Percentiles rank a stretch among this genome's conserved stretches.
phyloP scores from a whole-genome alignment of 768 basidiomycete species.

The Coprinopsis cinerea region DNA sequence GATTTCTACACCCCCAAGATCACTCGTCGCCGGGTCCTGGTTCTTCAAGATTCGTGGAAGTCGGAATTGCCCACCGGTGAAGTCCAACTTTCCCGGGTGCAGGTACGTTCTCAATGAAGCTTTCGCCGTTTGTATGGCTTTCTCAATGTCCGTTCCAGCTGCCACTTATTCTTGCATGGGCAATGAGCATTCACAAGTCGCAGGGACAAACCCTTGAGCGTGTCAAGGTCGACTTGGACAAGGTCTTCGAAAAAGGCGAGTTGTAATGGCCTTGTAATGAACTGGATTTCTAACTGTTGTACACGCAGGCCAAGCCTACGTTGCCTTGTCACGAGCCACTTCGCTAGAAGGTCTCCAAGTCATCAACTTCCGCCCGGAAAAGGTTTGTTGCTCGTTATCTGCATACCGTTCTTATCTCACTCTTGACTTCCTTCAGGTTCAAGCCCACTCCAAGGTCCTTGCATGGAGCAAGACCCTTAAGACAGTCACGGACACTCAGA shows the following conservation, averaged over 20 bases:
- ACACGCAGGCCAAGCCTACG: conserved; percentile 76
- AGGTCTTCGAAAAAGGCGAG: conserved; percentile 88
- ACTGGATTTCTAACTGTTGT: conserved; percentile 3
- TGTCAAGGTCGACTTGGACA: conserved; percentile 89
- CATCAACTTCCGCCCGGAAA: conserved; percentile 66
- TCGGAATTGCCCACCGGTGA: conserved; percentile 85
- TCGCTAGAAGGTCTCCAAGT: conserved; percentile 82
- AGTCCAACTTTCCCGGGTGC: conserved; percentile 68
- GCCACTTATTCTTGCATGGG: conserved; percentile 89
- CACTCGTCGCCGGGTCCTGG: conserved; percentile 44
- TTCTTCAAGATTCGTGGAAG: conserved; percentile 77
- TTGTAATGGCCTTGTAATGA: not conserved
- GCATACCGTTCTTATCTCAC: not conserved
- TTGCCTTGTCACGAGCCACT: conserved; percentile 86
- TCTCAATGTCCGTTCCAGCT: conserved; percentile 40
- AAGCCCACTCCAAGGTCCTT: conserved; percentile 66
- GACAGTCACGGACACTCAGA: conserved; percentile 35
- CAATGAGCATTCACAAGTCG: conserved; percentile 97
- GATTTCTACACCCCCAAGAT: conserved; percentile 66
- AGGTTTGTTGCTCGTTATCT: conserved; percentile 38
- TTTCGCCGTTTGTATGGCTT: conserved; percentile 1
- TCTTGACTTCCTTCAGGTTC: conserved; percentile 38
- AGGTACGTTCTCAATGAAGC: conserved; percentile 43
- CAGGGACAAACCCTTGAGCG: conserved; percentile 96
- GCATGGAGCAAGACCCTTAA: conserved; percentile 69